Percentiles rank a stretch among this genome's conserved stretches.
phyloP scores from a whole-genome alignment of 2,329 filamentous ascomycete species.

The Penicillium sumatraense region DNA sequence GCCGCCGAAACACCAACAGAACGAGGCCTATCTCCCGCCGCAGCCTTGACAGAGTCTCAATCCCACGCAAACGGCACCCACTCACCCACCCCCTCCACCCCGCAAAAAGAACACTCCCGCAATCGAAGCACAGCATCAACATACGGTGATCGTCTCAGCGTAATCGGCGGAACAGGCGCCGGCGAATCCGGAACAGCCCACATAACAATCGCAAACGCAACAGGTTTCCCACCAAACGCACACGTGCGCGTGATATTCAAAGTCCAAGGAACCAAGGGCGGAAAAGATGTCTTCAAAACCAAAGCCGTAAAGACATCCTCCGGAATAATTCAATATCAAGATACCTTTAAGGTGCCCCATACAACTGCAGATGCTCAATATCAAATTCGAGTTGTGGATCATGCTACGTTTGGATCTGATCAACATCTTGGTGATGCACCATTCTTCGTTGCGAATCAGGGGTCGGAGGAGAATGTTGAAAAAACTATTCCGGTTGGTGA shows the following conservation, averaged over 20 bases:
- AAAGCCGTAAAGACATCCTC: slow-evolving; percentile 77
- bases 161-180: slow-evolving; percentile 49
- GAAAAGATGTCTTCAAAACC: slow-evolving; percentile 86
- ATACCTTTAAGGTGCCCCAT: slow-evolving; percentile 73
- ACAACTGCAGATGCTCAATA: slow-evolving; percentile 79
- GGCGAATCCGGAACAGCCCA: slow-evolving; percentile 74
- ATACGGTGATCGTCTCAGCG: slow-evolving; percentile 57
- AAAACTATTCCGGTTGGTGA: background rate
- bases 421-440: slow-evolving; percentile 80
- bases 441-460: slow-evolving; percentile 90
- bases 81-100: slow-evolving; percentile 25
- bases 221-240: slow-evolving; percentile 74
- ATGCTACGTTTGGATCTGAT: slow-evolving; percentile 82
- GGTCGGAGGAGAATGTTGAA: slow-evolving; percentile 65
- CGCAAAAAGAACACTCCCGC: slow-evolving; percentile 50
- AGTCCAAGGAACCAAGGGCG: slow-evolving; percentile 67
- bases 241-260: slow-evolving; percentile 80
- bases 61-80: slow-evolving; percentile 13
- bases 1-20: slow-evolving; percentile 20
- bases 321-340: slow-evolving; percentile 70
- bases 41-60: slow-evolving; percentile 4
- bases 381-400: slow-evolving; percentile 82
- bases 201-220: slow-evolving; percentile 79
- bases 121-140: slow-evolving; percentile 55
- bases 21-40: slow-evolving; percentile 17